Base-by-base conservation (phyloP, 345 rosid genomes). In the Lepidium sativum region DNA sequence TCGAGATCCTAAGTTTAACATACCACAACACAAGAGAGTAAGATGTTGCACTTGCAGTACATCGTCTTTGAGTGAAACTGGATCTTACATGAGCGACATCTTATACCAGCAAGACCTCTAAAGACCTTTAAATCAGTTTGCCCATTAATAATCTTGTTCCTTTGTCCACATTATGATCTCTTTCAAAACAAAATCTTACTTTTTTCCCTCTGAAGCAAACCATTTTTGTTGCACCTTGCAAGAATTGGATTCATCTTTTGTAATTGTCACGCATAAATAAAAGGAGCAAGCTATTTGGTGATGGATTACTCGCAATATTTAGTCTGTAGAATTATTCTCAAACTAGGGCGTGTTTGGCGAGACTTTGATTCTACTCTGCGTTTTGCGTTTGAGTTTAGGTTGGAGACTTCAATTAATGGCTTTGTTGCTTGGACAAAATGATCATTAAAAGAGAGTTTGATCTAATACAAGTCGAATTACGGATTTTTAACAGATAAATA, bases 21-120 rank as follows among this genome's bases (percentile, higher is more conserved):
- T 80, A 14, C 88, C 89, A 2, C 80, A 87, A 41, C 85, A 87
- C 38, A 89, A 86, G 96, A 89, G 84, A 83, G 85, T 79, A 78
- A 88, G 85, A 77, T 80, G 86, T 67, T 75, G 82, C 67, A 63
- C 85, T 67, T 75, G 82, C 67, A 63, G 74, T 41, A 40, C 62
- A 49, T 72, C 76, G 17, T 65, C 76, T 52, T 72, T 71, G 72
- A 72, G 67, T 51, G 76, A 72, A 60, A 65, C 56, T 51, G 71
- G 71, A 58, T 72, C 67, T 58, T 59, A 72, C 67, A 58, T 53
- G 49, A 65, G 20, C 27, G 62, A 72, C 27, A 9, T 71, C 58
- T 37, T 63, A 3, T 55, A 71, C 58, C 69, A 63, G 39, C 70
- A 70, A 61, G 73, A 60, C 32, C 73, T 71, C 38, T 71, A 6